Percentiles rank a stretch among this genome's conserved stretches.
phyloP scores from a whole-genome alignment of 2,329 filamentous ascomycete species.

The Hypoxylon sp. region DNA sequence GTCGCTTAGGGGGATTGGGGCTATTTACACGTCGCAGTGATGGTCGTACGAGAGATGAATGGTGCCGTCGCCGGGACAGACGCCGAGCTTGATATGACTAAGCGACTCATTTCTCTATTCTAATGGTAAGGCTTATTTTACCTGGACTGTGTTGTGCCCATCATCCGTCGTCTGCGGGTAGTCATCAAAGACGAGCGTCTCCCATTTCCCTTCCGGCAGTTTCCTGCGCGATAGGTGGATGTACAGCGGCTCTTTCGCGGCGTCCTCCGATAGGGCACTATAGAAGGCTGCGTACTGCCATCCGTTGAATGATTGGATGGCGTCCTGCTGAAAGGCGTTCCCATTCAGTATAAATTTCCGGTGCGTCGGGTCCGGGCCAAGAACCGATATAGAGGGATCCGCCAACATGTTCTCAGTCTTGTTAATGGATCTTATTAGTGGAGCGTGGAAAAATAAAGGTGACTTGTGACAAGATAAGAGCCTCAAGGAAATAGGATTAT shows the following conservation, averaged over 20 bases:
- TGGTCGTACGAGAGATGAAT: slow-evolving; percentile 69
- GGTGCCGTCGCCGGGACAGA: slow-evolving; percentile 65
- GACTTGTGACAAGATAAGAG: slow-evolving; percentile 7
- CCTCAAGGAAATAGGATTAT: slow-evolving; percentile 3
- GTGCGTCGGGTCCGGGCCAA: slow-evolving; percentile 57
- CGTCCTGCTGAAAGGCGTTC: slow-evolving; percentile 65
- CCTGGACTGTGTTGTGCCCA: slow-evolving; percentile 67
- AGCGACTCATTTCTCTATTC: slow-evolving; percentile 7
- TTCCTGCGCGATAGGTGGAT: slow-evolving; percentile 63
- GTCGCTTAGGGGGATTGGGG: neutral
- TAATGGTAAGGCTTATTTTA: slow-evolving; percentile 37
- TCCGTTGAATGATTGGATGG: slow-evolving; percentile 62
- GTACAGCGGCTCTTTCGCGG: slow-evolving; percentile 55
- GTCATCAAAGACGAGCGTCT: slow-evolving; percentile 63
- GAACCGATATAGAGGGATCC: slow-evolving; percentile 53
- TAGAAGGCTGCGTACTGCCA: slow-evolving; percentile 67
- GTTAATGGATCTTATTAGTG: neutral
- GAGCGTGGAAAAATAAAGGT: neutral
- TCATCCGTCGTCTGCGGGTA: slow-evolving; percentile 66
- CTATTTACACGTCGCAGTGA: slow-evolving; percentile 59
- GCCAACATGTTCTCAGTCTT: slow-evolving; percentile 47
- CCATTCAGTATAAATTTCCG: slow-evolving; percentile 60
- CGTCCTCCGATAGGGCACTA: slow-evolving; percentile 44
- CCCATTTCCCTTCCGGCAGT: slow-evolving; percentile 60
- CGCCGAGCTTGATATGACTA: slow-evolving; percentile 57